Conservation (phyloP, 164 flowering plant genomes). For the Macadamia tetraphylla region DNA sequence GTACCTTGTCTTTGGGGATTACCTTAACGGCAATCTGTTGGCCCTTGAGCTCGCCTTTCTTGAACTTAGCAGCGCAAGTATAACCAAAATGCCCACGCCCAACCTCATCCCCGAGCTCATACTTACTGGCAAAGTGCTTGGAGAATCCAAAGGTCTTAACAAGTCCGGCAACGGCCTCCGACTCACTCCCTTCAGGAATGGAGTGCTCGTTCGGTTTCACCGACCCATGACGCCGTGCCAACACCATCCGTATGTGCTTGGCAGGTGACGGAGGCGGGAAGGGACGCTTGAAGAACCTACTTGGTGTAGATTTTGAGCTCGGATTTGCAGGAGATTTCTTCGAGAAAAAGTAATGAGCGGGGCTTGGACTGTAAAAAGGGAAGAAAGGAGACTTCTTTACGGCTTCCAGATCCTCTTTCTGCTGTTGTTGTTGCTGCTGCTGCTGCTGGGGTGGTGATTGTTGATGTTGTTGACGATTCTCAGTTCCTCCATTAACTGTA, state of each 20-base stretch:
- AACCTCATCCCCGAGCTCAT: conserved; percentile 79
- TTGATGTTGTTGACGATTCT: neutral
- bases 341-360: conserved; percentile 57
- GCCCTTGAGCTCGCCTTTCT: conserved; percentile 75
- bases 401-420: conserved; percentile 19
- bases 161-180: conserved; percentile 36
- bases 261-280: conserved; percentile 97
- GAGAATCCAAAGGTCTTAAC: conserved; percentile 84
- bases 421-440: conserved; percentile 3
- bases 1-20: conserved; percentile 70
- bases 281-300: conserved; percentile 58
- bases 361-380: conserved; percentile 78
- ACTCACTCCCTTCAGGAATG: conserved; percentile 65
- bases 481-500: conserved; percentile 7
- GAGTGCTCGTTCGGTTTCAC: conserved; percentile 75
- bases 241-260: conserved; percentile 67
- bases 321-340: conserved; percentile 57
- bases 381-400: conserved; percentile 60
- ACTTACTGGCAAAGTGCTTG: conserved; percentile 61
- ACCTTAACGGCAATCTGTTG: conserved; percentile 79
- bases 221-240: conserved; percentile 73
- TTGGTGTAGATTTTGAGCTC: conserved; percentile 65
- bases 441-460: too few species aligned
- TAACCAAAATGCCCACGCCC: conserved; percentile 91
- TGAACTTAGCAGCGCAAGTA: conserved; percentile 62